phyloP scores from a whole-genome alignment of 2,329 filamentous ascomycete species.

The Microsporum ferrugineum region DNA sequence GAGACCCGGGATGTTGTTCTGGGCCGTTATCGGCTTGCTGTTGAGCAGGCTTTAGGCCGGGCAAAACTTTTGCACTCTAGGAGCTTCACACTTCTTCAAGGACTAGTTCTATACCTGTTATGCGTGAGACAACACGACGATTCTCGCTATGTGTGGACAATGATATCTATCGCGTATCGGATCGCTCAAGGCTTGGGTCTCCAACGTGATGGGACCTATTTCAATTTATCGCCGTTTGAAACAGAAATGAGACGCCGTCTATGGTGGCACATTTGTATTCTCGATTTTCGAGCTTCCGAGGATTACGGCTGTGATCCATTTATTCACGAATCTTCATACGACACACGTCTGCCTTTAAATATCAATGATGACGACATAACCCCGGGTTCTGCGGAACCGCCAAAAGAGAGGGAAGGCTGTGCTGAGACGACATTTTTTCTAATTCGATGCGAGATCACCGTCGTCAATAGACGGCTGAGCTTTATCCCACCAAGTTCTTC shows the following conservation, averaged over 20 bases:
- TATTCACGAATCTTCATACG: conserved; percentile 35
- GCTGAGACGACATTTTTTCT: conserved; percentile 44
- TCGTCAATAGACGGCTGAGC: conserved; percentile 31
- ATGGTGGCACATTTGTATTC: conserved; percentile 41
- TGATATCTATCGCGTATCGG: conserved; percentile 33
- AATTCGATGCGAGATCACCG: conserved; percentile 44
- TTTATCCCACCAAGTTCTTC: conserved; percentile 24
- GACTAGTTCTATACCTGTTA: conserved; percentile 51
- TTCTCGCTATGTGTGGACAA: conserved; percentile 34
- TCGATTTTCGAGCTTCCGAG: conserved; percentile 41
- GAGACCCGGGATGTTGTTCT: conserved; percentile 42
- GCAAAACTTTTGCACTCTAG: conserved; percentile 53
- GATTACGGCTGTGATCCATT: conserved; percentile 39
- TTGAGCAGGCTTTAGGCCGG: conserved; percentile 52
- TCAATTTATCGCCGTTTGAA: conserved; percentile 39
- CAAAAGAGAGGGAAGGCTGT: conserved; percentile 39
- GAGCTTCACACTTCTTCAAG: conserved; percentile 51
- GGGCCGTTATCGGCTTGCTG: conserved; percentile 48
- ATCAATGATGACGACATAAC: conserved; percentile 42
- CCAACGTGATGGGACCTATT: conserved; percentile 41
- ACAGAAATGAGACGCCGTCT: conserved; percentile 42
- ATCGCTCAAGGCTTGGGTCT: conserved; percentile 38
- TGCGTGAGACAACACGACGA: conserved; percentile 33
- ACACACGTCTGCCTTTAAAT: conserved; percentile 41
- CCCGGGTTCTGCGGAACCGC: conserved; percentile 39